Percentiles rank a stretch among this genome's conserved stretches.
phyloP scores from a whole-genome alignment of 495 filamentous ascomycete species.

The Chaetomidium leptoderma region DNA sequence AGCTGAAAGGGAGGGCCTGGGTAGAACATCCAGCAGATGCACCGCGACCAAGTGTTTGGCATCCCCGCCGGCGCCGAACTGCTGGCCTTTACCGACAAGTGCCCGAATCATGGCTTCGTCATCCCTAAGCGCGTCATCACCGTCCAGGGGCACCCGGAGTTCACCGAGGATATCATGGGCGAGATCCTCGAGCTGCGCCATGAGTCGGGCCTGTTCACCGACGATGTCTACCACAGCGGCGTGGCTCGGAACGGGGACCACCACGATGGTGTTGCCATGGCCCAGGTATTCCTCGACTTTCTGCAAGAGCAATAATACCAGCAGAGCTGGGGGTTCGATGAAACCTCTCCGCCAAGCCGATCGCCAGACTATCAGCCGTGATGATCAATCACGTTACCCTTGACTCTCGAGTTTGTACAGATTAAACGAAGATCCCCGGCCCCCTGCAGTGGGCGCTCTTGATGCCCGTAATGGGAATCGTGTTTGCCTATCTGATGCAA shows the following conservation, averaged over 20 bases:
- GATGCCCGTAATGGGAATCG: no score
- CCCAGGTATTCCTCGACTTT: slow-evolving; percentile 68
- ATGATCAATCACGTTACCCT: neutral
- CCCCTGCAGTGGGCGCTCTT: no score
- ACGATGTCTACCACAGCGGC: slow-evolving; percentile 61
- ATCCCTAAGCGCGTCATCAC: slow-evolving; percentile 60
- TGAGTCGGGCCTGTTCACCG: slow-evolving; percentile 58
- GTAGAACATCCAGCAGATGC: slow-evolving; percentile 84
- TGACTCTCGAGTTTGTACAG: no score
- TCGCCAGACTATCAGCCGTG: neutral
- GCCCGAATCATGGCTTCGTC: slow-evolving; percentile 80
- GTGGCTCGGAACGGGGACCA: slow-evolving; percentile 57
- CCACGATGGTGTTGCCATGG: slow-evolving; percentile 73
- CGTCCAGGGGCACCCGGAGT: slow-evolving; percentile 91
- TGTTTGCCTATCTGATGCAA: no score
- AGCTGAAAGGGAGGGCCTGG: neutral
- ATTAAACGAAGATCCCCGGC: no score
- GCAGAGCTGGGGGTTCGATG: no score
- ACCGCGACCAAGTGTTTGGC: slow-evolving; percentile 69
- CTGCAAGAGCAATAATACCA: slow-evolving; percentile 47
- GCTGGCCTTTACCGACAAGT: slow-evolving; percentile 63
- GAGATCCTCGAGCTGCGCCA: slow-evolving; percentile 63
- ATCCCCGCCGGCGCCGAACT: slow-evolving; percentile 58
- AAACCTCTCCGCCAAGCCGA: neutral
- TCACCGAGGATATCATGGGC: slow-evolving; percentile 65